These are phyloP conservation scores for Camellia lanceoleosa DNA, from an alignment of 148 eudicot genomes.

Conservation along the genomic window DNA sequence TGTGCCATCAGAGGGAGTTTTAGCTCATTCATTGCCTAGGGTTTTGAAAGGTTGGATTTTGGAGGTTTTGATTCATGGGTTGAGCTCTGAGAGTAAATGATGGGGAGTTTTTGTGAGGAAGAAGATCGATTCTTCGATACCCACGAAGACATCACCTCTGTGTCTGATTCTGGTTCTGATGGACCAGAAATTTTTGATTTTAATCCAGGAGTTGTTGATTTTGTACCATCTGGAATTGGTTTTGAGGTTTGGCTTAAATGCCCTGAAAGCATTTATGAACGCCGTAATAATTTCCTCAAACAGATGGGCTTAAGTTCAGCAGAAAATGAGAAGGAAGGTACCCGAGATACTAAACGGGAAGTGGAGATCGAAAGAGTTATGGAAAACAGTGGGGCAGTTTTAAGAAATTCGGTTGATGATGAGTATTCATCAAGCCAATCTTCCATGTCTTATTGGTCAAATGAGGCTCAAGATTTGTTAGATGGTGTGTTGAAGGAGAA, in stretches of 20 bases:
- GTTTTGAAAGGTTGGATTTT: slow-evolving; percentile 39
- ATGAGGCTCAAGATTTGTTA: slow-evolving; percentile 27
- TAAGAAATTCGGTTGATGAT: slow-evolving; percentile 29
- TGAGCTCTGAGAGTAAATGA: slow-evolving; percentile 40
- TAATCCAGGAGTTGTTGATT: slow-evolving; percentile 7
- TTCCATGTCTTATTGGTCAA: slow-evolving; percentile 33
- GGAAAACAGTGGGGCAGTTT: slow-evolving; percentile 32
- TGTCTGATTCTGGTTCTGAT: slow-evolving; percentile 13
- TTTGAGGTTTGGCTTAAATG: slow-evolving; percentile 63
- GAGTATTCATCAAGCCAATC: slow-evolving; percentile 46
- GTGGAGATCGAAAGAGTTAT: slow-evolving; percentile 32
- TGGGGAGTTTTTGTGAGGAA: slow-evolving; percentile 51
- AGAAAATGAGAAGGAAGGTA: slow-evolving; percentile 19
- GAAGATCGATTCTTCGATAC: slow-evolving; percentile 67
- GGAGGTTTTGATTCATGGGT: slow-evolving; percentile 58
- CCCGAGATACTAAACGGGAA: slow-evolving; percentile 14
- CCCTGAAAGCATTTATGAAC: slow-evolving; percentile 54
- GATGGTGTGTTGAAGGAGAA: not conserved
- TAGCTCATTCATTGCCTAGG: slow-evolving; percentile 43
- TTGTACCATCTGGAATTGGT: slow-evolving; percentile 26
- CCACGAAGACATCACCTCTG: slow-evolving; percentile 41
- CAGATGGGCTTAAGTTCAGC: slow-evolving; percentile 49
- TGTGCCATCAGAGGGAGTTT: slow-evolving; percentile 23
- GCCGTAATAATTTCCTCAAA: slow-evolving; percentile 57
- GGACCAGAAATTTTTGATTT: slow-evolving; percentile 5